Conservation (phyloP, 2,329 filamentous ascomycete species). For the Stagonosporopsis rhizophila region DNA sequence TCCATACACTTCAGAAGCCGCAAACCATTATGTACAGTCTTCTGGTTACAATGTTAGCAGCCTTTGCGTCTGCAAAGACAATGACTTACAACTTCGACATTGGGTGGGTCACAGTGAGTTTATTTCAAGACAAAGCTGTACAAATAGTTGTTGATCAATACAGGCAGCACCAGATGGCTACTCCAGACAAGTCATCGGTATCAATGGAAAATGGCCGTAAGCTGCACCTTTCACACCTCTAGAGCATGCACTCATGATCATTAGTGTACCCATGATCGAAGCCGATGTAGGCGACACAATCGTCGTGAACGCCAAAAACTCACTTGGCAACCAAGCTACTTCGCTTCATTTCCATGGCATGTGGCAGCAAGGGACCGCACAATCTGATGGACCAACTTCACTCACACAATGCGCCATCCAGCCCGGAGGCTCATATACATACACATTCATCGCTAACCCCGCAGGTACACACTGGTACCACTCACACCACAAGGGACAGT, state of each 20-base stretch:
- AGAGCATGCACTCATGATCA: background rate
- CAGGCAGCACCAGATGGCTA: slow-evolving; percentile 20
- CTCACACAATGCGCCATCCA: slow-evolving; percentile 54
- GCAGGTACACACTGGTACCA: slow-evolving; percentile 70
- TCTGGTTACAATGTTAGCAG: slow-evolving; percentile 4
- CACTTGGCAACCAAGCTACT: slow-evolving; percentile 67
- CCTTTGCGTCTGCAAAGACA: slow-evolving; percentile 37
- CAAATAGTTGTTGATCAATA: background rate
- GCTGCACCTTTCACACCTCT: background rate
- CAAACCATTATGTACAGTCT: slow-evolving; percentile 18
- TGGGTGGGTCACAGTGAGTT: slow-evolving; percentile 55
- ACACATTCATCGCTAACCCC: slow-evolving; percentile 67
- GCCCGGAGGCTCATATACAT: slow-evolving; percentile 68
- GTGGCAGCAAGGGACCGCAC: slow-evolving; percentile 75
- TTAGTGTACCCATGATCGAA: slow-evolving; percentile 68
- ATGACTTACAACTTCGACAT: slow-evolving; percentile 60
- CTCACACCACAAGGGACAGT: slow-evolving; percentile 60
- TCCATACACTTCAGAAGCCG: background rate
- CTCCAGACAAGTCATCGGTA: slow-evolving; percentile 61
- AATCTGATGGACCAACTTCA: slow-evolving; percentile 74
- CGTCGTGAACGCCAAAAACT: slow-evolving; percentile 71
- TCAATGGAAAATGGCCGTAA: slow-evolving; percentile 74
- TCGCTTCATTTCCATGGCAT: slow-evolving; percentile 79
- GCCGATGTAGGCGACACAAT: slow-evolving; percentile 75
- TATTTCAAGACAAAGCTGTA: background rate